Evolutionary conservation across 176 grass and related monocot species (phyloP).

Genomic region (Olyra latifolia): DNA sequence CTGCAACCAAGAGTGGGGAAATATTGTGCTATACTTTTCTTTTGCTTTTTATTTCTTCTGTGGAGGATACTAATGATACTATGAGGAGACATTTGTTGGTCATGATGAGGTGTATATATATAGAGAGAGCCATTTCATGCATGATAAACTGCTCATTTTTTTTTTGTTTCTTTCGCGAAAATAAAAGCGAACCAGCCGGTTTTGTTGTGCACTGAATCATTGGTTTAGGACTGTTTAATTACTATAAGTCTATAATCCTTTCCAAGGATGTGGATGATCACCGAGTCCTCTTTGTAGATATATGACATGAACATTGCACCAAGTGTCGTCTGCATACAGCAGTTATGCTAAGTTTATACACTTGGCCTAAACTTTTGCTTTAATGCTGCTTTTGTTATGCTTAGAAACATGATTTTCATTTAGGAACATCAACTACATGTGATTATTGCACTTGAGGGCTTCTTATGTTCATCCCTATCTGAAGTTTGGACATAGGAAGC

Average conservation of each 20-base stretch:
- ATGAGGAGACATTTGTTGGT: constrained; percentile 16
- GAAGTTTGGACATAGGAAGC: not conserved
- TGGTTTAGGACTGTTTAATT: not conserved
- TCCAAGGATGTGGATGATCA: not conserved
- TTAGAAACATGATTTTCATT: not conserved
- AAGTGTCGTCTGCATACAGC: not conserved
- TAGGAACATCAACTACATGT: not conserved
- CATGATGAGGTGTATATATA: not conserved
- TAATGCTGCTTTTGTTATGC: not conserved
- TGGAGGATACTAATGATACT: constrained; percentile 37
- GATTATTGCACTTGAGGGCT: not conserved
- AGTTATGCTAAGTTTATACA: not conserved
- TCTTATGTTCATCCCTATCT: not conserved
- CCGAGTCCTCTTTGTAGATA: not conserved
- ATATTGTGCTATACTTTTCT: not conserved
- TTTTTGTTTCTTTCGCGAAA: not conserved
- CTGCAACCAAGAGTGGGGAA: constrained; percentile 24
- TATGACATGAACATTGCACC: not conserved
- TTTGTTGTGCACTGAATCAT: not conserved
- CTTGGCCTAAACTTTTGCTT: not conserved
- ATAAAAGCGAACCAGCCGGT: not conserved
- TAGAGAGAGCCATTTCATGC: not conserved
- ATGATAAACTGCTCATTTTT: not conserved
- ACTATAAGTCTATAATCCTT: not conserved
- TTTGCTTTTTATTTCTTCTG: not conserved